Percentiles rank a stretch among this genome's conserved stretches.
These are phyloP conservation scores for Penicillium decumbens DNA, from an alignment of 2,329 filamentous ascomycete genomes.

Conservation along the genomic window DNA sequence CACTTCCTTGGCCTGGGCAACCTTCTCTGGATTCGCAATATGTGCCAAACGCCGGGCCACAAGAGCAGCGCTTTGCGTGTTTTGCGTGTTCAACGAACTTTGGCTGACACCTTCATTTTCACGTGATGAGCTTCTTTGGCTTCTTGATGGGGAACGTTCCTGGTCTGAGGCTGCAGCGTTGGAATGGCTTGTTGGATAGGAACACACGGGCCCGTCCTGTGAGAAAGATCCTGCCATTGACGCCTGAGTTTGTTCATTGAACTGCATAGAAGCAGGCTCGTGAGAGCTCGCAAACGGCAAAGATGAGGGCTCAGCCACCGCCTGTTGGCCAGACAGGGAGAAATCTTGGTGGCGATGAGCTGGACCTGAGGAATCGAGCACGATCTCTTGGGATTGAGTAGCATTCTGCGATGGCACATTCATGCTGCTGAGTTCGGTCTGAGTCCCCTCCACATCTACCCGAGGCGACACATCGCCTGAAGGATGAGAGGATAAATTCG, in stretches of 20 bases:
- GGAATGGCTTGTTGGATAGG: constrained; percentile 13
- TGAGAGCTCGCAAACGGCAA: constrained; percentile 21
- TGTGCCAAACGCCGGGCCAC: constrained; percentile 22
- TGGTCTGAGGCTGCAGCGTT: constrained; percentile 10
- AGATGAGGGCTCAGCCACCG: constrained; percentile 12
- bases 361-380: constrained; percentile 25
- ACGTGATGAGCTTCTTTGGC: neutral
- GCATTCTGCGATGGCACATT: constrained; percentile 14
- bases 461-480: constrained; percentile 1
- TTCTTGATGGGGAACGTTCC: constrained; percentile 12
- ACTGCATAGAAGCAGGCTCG: constrained; percentile 8
- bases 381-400: constrained; percentile 17
- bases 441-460: constrained; percentile 22
- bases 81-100: neutral
- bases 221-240: neutral
- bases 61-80: constrained; percentile 11
- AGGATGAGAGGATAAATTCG: constrained; percentile 7
- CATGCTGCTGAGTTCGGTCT: constrained; percentile 21
- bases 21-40: constrained; percentile 16
- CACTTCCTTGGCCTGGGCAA: constrained; percentile 25
- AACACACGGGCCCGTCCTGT: constrained; percentile 2
- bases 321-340: constrained; percentile 5
- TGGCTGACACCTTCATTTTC: neutral
- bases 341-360: constrained; percentile 14
- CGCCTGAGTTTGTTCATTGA: constrained; percentile 4